These are phyloP conservation scores for Eucalyptus cladocalyx DNA, from an alignment of 345 rosid species.

Conservation along the genomic window DNA sequence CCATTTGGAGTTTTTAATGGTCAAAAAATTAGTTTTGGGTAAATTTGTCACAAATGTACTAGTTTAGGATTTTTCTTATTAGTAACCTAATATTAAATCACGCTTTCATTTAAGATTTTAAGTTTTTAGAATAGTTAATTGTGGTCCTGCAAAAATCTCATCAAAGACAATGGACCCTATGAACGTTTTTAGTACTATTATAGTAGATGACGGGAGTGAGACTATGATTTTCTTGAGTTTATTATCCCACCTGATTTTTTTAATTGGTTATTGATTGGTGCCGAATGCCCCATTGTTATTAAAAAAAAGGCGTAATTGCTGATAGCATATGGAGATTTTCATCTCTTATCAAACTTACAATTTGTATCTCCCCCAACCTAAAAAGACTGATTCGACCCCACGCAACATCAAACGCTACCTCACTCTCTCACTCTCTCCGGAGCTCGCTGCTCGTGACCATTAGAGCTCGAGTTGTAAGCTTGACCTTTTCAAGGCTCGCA, in stretches of 20 bases:
- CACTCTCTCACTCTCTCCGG: background rate
- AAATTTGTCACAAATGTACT: rapidly evolving
- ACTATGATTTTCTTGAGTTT: background rate
- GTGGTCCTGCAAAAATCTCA: rapidly evolving
- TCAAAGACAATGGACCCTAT: background rate
- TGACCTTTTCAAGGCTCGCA: background rate
- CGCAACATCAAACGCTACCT: background rate
- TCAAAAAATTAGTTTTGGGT: rapidly evolving
- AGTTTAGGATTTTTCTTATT: rapidly evolving
- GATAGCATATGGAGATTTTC: background rate
- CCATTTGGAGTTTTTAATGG: rapidly evolving
- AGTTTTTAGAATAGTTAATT: rapidly evolving
- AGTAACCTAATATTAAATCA: background rate
- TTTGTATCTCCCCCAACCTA: background rate
- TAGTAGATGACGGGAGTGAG: background rate
- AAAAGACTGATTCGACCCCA: background rate
- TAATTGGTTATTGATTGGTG: background rate
- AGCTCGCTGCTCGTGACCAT: background rate
- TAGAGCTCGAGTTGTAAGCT: background rate
- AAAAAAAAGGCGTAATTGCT: background rate
- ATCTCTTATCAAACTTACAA: background rate
- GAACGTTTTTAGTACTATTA: background rate
- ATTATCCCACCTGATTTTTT: background rate
- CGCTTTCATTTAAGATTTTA: rapidly evolving
- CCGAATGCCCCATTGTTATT: background rate